These are phyloP conservation scores for Boletus calvinii DNA, from an alignment of 1,284 basidiomycete species.

Conservation along the genomic window DNA sequence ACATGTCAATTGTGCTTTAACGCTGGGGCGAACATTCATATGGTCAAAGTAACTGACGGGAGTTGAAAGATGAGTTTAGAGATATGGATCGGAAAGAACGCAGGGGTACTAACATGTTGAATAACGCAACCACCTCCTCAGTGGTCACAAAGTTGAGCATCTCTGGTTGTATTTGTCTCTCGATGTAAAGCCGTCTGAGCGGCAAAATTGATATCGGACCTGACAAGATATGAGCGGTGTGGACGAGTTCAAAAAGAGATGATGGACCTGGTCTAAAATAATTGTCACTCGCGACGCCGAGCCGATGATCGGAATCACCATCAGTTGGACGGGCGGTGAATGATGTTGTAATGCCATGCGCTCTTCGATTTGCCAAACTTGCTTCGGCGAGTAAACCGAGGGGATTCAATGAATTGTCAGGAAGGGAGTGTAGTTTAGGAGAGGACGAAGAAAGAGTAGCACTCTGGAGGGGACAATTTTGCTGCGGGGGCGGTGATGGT, in stretches of 20 bases:
- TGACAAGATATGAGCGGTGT: slow-evolving; percentile 14
- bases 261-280: slow-evolving; percentile 90
- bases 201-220: slow-evolving; percentile 87
- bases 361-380: slow-evolving; percentile 80
- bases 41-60: slow-evolving; percentile 68
- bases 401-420: slow-evolving; percentile 89
- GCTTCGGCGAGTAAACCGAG: slow-evolving; percentile 90
- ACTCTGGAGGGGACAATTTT: slow-evolving; percentile 22
- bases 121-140: slow-evolving; percentile 86
- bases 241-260: neutral
- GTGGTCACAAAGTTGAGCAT: slow-evolving; percentile 83
- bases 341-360: slow-evolving; percentile 42
- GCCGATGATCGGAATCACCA: slow-evolving; percentile 41
- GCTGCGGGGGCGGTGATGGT: slow-evolving; percentile 50
- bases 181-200: slow-evolving; percentile 83
- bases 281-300: slow-evolving; percentile 86
- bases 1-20: neutral
- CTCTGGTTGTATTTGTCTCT: slow-evolving; percentile 86
- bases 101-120: slow-evolving; percentile 73
- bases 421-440: slow-evolving; percentile 83
- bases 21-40: slow-evolving; percentile 57
- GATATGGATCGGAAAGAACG: slow-evolving; percentile 13
- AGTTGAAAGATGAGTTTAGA: slow-evolving; percentile 15
- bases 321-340: slow-evolving; percentile 39
- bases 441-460: slow-evolving; percentile 37